These are phyloP conservation scores for Sarocladium kiliense DNA, from an alignment of 2,329 filamentous ascomycete genomes.

Conservation along the genomic window DNA sequence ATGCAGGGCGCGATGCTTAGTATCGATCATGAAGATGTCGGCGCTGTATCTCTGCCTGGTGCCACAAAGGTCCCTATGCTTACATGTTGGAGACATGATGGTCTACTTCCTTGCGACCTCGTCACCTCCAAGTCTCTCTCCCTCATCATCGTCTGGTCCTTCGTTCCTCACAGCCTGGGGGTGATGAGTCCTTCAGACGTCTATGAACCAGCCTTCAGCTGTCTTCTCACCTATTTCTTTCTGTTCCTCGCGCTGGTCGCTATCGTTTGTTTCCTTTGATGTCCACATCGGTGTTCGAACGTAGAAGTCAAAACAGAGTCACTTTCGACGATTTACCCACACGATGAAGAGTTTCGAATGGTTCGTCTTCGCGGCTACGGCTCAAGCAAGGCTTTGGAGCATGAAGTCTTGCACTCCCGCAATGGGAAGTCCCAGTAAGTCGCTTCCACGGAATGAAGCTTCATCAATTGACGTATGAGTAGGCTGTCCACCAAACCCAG, in stretches of 20 bases:
- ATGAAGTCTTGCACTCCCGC: constrained; percentile 17
- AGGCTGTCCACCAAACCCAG: constrained; percentile 60
- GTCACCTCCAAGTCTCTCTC: too few species aligned
- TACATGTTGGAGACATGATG: too few species aligned
- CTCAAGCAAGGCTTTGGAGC: neutral
- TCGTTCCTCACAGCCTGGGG: too few species aligned
- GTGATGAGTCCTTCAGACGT: too few species aligned
- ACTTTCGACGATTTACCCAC: neutral
- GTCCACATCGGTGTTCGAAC: neutral
- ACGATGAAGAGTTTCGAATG: neutral
- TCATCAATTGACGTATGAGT: neutral
- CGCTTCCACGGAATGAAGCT: too few species aligned
- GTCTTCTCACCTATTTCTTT: neutral
- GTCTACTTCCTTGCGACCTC: too few species aligned
- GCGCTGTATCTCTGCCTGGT: too few species aligned
- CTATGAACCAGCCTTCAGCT: too few species aligned
- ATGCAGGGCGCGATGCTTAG: too few species aligned
- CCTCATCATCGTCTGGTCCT: too few species aligned
- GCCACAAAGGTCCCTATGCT: too few species aligned
- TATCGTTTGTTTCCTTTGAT: neutral
- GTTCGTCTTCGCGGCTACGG: neutral
- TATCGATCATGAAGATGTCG: too few species aligned
- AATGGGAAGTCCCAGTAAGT: constrained; percentile 20
- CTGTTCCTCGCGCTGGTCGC: neutral
- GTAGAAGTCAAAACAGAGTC: neutral